Evolutionary conservation across 805 yeast genomes (phyloP).

Genomic region (Maudiozyma bulderi): DNA sequence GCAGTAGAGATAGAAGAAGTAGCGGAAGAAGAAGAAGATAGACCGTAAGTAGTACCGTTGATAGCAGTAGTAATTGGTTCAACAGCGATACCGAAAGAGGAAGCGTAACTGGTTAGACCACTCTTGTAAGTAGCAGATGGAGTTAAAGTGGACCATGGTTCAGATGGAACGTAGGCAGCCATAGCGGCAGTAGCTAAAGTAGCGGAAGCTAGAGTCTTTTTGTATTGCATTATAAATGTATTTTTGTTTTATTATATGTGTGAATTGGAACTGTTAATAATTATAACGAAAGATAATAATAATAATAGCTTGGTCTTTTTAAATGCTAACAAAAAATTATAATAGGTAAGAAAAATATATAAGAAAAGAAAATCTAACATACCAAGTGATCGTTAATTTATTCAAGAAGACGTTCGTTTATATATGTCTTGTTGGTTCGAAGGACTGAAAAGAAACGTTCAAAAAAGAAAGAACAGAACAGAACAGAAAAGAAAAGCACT

Average conservation of each 20-base stretch:
- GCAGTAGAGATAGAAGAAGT: slow-evolving; percentile 19
- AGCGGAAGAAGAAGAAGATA: slow-evolving; percentile 29
- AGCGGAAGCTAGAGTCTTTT: slow-evolving; percentile 19
- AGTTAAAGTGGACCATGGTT: slow-evolving; percentile 35
- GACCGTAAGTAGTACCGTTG: slow-evolving; percentile 6
- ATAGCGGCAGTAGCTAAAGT: slow-evolving; percentile 20
- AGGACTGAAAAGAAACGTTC: too few species aligned
- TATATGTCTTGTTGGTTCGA: too few species aligned
- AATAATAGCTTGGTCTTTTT: not conserved
- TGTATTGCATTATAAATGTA: slow-evolving; percentile 12
- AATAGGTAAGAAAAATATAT: too few species aligned
- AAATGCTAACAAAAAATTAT: not conserved
- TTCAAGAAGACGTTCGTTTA: too few species aligned
- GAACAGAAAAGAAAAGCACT: too few species aligned
- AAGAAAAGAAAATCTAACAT: too few species aligned
- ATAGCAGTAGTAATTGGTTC: slow-evolving; percentile 29
- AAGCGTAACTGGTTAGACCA: slow-evolving; percentile 29
- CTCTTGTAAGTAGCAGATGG: slow-evolving; percentile 30
- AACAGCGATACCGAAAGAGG: slow-evolving; percentile 36
- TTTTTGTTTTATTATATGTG: not conserved
- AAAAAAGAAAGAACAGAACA: too few species aligned
- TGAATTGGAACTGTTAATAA: not conserved
- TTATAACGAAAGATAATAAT: not conserved
- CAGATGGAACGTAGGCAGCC: slow-evolving; percentile 20
- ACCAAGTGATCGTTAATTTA: too few species aligned